Evolutionary conservation across 1,284 basidiomycete species (phyloP), one percentile per base, ranked within the genome.

Genomic region (Uromyces viciae-fabae): DNA sequence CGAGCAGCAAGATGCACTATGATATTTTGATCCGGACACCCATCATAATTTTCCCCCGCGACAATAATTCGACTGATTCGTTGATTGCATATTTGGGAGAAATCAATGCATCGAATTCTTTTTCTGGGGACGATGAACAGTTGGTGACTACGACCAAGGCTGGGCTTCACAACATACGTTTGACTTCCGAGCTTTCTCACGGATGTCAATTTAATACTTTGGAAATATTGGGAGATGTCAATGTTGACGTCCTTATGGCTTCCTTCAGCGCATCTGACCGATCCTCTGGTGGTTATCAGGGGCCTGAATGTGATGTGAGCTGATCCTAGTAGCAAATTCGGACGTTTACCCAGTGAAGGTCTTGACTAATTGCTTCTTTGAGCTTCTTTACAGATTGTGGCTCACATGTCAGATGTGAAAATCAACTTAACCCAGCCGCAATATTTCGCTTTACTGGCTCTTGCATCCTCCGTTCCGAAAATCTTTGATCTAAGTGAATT

Each of bases 151-250:
- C 85, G 78, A 92, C 92, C 74, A 88, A 89, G 7, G 95, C 95
- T 1, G 92, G 92, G 83, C 88, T 99, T 52, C 89, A 89, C 54
- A 95, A 97, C 46, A 92, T 99, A 74, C 93, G 93, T 82, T 89
- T 99, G 31, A 88, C 91, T 3, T 95, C 94, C 7, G 89, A 89
- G 60, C 86, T 93, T 38, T 85, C 88, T 74, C 87, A 90, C 2
- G 89, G 87, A 64, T 83, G 81, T 25, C 84, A 88, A 22, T 88
- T 89, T 2, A 88, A 87, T 1, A 68, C 76, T 17, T 88, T 97
- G 82, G 95, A 94, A 86, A 93, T 99, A 84, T 92, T 99, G 68
- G 93, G 98, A 84, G 93, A 98, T 84, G 95, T 98, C 75, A 90
- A 92, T 82, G 89, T 98, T 82, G 88, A 88, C 19, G 90, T 93